Base-by-base conservation (phyloP, 345 rosid species). In the Sonneratia caseolaris region DNA sequence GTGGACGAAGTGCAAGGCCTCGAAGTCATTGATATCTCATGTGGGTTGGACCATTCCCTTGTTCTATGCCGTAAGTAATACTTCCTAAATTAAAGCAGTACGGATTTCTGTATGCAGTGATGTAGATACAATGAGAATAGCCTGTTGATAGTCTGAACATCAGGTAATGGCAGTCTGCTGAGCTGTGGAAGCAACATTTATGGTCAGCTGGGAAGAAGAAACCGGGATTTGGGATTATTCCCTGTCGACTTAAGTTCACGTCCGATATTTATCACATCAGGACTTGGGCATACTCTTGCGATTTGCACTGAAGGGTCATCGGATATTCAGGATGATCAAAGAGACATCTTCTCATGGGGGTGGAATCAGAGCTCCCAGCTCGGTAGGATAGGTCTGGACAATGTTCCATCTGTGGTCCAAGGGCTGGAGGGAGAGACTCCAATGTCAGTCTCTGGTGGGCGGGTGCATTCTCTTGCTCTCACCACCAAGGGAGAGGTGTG, bases 231-330 rank as follows among this genome's bases (percentile, higher is more conserved):
- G 18, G 96, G 98, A 73, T 76, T 92, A 77, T 68, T 70, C 43
- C 96, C 98, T 0, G 91, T 87, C 69, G 88, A 85, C 49, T 68
- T 80, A 66, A 68, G 68, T 45, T 74, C 72, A 42, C 68, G 9
- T 38, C 84, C 92, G 0, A 35, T 78, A n/a, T 80, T 77, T 45
- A 66, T 89, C 53, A 85, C 91, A 70, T 80, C 98, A 53, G 98
- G 99, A 72, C 96, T 95, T 15, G 97, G 99, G 71, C 99, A 92
- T 84, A 90, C 97, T 37, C 72, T 95, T 79, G 92, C 91, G 37
- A 82, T 92, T 71, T 90, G 88, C 76, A 66, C 73, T 37, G 72
- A 57, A 24, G 24, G 68, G 24, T 78, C 83, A 45, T 65, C 76
- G 0, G 83, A 73, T 45, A 78, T 42, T 19, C 64, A 73, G 68